Percentiles rank a stretch among this genome's conserved stretches.
These are phyloP conservation scores for Apiotrichum sp. DNA, from an alignment of 1,284 basidiomycete species.

Conservation along the genomic window DNA sequence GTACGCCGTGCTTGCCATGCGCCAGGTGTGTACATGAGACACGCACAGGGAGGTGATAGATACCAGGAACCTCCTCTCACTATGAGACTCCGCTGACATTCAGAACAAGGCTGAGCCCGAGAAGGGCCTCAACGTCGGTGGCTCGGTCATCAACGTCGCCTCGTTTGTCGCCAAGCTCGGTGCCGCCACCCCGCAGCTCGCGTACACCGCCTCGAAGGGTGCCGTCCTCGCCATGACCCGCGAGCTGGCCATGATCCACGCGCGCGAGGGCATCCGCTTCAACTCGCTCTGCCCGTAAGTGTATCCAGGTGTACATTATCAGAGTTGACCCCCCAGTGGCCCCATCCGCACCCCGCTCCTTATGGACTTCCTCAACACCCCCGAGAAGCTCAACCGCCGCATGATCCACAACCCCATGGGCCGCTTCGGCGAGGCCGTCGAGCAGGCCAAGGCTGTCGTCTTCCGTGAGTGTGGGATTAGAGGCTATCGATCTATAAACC, in stretches of 20 bases:
- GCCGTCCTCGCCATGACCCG: slow-evolving; percentile 97
- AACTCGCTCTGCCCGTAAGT: slow-evolving; percentile 93
- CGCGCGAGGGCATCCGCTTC: slow-evolving; percentile 87
- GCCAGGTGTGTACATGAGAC: slow-evolving; percentile 42
- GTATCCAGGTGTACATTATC: background rate
- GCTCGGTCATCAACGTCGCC: slow-evolving; percentile 93
- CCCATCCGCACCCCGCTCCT: slow-evolving; percentile 87
- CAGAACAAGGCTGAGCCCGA: slow-evolving; percentile 71
- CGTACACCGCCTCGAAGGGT: slow-evolving; percentile 63
- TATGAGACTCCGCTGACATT: background rate
- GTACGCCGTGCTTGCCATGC: slow-evolving; percentile 92
- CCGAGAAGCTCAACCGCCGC: slow-evolving; percentile 86
- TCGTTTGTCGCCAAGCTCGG: slow-evolving; percentile 91
- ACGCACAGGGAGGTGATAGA: too few relatives aligned
- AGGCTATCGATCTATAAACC: too few relatives aligned
- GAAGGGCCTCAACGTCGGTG: slow-evolving; percentile 74
- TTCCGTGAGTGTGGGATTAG: slow-evolving; percentile 60
- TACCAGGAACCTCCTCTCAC: background rate
- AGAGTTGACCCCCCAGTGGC: slow-evolving; percentile 55
- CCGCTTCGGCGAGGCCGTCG: slow-evolving; percentile 91
- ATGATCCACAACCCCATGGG: slow-evolving; percentile 93
- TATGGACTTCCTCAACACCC: slow-evolving; percentile 97
- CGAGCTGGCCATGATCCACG: slow-evolving; percentile 95
- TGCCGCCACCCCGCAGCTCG: slow-evolving; percentile 90
- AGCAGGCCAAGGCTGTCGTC: slow-evolving; percentile 82